A percentile compares a stretch with the other conserved stretches of the same genome.
These are phyloP conservation scores for Fusarium hainanense DNA, from an alignment of 2,329 filamentous ascomycete species.

Conservation along the genomic window DNA sequence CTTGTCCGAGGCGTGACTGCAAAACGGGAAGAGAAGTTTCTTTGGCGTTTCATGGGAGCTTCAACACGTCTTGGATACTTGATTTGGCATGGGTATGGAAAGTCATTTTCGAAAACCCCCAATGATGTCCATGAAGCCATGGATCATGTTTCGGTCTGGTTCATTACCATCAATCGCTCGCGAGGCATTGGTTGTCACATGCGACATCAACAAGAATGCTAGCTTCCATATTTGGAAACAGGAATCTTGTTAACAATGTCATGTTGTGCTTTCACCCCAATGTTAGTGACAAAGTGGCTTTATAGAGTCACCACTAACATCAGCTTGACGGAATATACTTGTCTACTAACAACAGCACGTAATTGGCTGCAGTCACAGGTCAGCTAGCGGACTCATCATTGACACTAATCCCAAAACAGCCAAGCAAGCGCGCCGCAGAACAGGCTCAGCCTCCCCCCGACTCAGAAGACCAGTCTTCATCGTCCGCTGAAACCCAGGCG, in stretches of 20 bases:
- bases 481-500: constrained; percentile 49
- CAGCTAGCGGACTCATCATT: constrained; percentile 34
- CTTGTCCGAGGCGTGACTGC: background rate
- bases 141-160: background rate
- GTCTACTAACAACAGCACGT: constrained; percentile 15
- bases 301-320: background rate
- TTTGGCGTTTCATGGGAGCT: constrained; percentile 2
- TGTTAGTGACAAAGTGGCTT: constrained; percentile 10
- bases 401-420: constrained; percentile 48
- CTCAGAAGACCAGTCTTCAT: constrained; percentile 45
- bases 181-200: constrained; percentile 24
- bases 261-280: background rate
- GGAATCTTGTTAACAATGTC: background rate
- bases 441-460: constrained; percentile 41
- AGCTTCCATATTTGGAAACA: background rate
- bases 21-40: background rate
- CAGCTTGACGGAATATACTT: background rate
- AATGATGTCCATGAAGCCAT: constrained; percentile 7
- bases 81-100: background rate
- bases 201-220: constrained; percentile 4
- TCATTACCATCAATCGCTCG: background rate
- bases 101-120: background rate
- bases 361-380: constrained; percentile 41
- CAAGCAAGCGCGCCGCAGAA: constrained; percentile 36
- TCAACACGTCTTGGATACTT: background rate